Evolutionary conservation across 2,329 filamentous ascomycete genomes (phyloP), one percentile per base, ranked within the genome.

Genomic region (Talaromyces funiculosus): DNA sequence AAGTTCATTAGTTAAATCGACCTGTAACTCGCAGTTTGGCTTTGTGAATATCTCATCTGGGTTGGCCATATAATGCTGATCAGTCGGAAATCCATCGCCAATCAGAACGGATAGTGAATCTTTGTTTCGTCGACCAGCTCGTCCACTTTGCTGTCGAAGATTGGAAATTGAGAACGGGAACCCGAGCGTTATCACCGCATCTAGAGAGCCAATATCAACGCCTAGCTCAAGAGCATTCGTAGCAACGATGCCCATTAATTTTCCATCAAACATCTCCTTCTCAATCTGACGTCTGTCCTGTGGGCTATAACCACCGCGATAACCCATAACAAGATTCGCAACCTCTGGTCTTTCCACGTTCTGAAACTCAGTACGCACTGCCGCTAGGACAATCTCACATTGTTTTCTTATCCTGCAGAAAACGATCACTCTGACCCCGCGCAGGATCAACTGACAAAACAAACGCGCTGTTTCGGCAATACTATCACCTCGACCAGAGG

Each of bases 131-230:
- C 94, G 85, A 12, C 94, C 94, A 20, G 94, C 94, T 68, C 94
- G 86, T 14, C 94, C 94, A 68, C 91, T 96, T 73, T 99, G 94
- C 72, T 99, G 94, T 9, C 94, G 85, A 51, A 97, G 80, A 69
- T 97, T 97, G 35, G 94, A 89, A 62, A 99, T 96, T 0, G 91
- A 95, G 68, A 96, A 97, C 0, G 94, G 94, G 64, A 99, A 99
- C 0, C 93, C 93, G 70, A 95, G 89, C 0, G 90, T 96, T 63
- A 99, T 82, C 12, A 99, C 94, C 58, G 92, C 94, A 73, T 99
- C 94, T 8, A 99, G 80, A 1, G 89, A 90, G 16, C 94, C 94
- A 65, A 99, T 97, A 71, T 99, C 94, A 43, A 99, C 90, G 29
- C 94, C 94, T 1, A 99, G 79, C 71, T 99, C 94, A 2, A 99